Conservation (phyloP, 2,329 filamentous ascomycete species). For the Beauveria pseudobassiana region DNA sequence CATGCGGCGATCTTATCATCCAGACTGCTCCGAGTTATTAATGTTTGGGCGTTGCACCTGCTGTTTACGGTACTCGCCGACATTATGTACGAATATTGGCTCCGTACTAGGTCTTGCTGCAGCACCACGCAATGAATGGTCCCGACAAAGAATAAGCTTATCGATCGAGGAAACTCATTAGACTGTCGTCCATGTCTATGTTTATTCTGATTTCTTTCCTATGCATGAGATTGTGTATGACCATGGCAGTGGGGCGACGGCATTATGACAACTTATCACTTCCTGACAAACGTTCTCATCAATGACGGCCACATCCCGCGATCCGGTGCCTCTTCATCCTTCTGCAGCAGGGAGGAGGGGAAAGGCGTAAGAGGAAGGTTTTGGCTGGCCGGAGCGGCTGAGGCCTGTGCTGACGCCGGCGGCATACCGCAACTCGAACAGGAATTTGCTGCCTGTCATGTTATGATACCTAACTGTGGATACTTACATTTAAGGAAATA, state of each 20-base stretch:
- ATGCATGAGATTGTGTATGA: neutral
- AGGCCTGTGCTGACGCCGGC: neutral
- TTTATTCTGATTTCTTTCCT: neutral
- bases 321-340: neutral
- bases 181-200: no score
- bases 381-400: slow-evolving; percentile 1
- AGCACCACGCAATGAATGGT: neutral
- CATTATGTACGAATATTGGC: neutral
- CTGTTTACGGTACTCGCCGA: neutral
- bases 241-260: neutral
- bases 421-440: slow-evolving; percentile 1
- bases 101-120: neutral
- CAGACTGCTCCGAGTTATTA: neutral
- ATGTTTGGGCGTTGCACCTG: neutral
- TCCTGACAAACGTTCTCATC: neutral
- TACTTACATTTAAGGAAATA: no score
- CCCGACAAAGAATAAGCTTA: neutral
- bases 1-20: no score
- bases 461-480: neutral
- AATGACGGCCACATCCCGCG: no score
- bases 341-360: neutral
- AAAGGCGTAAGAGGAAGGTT: neutral
- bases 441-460: neutral
- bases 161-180: neutral
- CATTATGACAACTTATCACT: neutral